Conservation (phyloP, 441 rosid genomes). For the Jatropha multifida region DNA sequence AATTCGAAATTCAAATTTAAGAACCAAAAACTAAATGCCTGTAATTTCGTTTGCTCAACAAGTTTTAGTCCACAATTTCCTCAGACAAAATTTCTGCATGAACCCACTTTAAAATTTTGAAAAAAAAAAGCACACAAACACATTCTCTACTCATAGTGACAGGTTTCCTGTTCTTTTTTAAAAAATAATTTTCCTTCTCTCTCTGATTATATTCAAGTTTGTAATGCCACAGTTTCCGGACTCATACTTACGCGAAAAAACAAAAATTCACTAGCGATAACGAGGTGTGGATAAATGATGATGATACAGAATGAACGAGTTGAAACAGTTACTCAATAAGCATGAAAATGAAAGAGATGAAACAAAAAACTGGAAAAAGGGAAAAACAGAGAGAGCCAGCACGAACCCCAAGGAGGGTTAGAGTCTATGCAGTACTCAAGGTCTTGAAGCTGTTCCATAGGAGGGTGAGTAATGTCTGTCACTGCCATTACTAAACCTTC, state of each 20-base stretch:
- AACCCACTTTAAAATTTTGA: background rate
- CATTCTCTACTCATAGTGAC: background rate
- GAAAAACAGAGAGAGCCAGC: background rate
- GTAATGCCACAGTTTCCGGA: slow-evolving; percentile 11
- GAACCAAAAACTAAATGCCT: background rate
- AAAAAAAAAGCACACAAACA: background rate
- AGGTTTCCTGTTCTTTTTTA: background rate
- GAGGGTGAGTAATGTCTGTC: slow-evolving; percentile 85
- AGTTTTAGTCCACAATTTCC: background rate
- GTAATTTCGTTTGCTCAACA: background rate
- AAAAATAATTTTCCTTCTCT: background rate
- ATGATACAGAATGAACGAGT: background rate
- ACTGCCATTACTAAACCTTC: slow-evolving; percentile 29
- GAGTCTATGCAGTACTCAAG: slow-evolving; percentile 98
- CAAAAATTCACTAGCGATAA: background rate
- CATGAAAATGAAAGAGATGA: background rate
- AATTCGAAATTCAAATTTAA: slow-evolving; percentile 4
- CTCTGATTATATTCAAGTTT: background rate
- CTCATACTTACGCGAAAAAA: background rate
- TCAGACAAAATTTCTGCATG: slow-evolving; percentile 5
- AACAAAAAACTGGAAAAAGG: background rate
- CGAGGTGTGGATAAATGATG: background rate
- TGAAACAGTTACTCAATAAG: background rate
- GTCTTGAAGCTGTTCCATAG: slow-evolving; percentile 99
- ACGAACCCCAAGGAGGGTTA: slow-evolving; percentile 93